These are phyloP conservation scores for Trichoderma sp. DNA, from an alignment of 2,329 filamentous ascomycete genomes.

Conservation along the genomic window DNA sequence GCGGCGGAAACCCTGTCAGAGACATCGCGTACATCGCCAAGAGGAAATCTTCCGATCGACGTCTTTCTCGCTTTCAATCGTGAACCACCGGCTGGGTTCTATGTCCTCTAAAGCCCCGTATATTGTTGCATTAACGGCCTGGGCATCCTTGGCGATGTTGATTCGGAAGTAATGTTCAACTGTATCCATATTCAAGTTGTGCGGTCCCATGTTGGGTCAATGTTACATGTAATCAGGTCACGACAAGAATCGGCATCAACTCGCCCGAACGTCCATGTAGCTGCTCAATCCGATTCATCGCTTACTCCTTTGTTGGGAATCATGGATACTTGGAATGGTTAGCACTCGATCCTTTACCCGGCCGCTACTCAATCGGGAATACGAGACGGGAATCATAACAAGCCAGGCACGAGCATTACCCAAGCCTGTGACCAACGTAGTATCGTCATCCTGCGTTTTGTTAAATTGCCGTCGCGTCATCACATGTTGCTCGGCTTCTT, in stretches of 20 bases:
- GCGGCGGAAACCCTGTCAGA: neutral
- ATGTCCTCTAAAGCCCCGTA: neutral
- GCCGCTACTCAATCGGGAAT: neutral
- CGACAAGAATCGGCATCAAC: neutral
- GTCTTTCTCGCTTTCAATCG: neutral
- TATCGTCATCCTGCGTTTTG: neutral
- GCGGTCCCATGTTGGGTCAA: neutral
- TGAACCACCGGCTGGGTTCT: neutral
- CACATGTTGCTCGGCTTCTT: slow-evolving; percentile 8
- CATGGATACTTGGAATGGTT: neutral
- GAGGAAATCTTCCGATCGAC: neutral
- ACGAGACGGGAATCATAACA: neutral
- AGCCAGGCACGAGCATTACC: neutral
- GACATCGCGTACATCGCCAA: neutral
- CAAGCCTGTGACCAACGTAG: neutral
- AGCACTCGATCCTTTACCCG: neutral
- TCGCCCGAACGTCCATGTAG: neutral
- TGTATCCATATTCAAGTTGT: too few relatives aligned
- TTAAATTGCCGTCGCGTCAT: neutral
- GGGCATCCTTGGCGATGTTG: neutral
- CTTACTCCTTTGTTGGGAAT: neutral
- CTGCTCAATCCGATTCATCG: too few relatives aligned
- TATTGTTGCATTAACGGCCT: neutral
- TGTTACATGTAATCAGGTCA: neutral
- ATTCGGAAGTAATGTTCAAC: neutral